phyloP scores from a whole-genome alignment of 768 basidiomycete genomes.

The Rhodosporidiobolus sp. region DNA sequence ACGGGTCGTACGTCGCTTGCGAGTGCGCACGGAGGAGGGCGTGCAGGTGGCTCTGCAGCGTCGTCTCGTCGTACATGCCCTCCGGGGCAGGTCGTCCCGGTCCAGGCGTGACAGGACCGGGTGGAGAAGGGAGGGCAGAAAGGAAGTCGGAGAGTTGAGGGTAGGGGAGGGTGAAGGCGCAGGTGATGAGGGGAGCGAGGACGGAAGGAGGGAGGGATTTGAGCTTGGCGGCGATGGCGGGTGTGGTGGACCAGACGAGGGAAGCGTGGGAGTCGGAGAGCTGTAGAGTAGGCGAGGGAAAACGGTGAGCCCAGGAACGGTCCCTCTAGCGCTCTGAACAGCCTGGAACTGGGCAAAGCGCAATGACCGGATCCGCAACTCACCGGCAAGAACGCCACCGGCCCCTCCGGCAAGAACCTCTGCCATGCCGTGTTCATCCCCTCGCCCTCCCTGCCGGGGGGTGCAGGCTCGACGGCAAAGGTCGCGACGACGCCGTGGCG shows the following conservation, averaged over 20 bases:
- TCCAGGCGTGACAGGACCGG: background rate
- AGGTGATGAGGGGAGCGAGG: constrained; percentile 75
- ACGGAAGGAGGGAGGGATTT: constrained; percentile 63
- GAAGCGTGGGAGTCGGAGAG: constrained; percentile 67
- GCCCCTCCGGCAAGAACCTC: constrained; percentile 89
- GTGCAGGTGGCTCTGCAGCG: constrained; percentile 42
- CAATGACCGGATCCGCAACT: background rate
- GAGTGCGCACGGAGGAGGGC: background rate
- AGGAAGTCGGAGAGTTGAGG: constrained; percentile 63
- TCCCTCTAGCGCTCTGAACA: background rate
- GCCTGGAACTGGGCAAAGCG: background rate
- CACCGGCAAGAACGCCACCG: constrained; percentile 84
- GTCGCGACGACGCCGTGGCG: constrained; percentile 88
- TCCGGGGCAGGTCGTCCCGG: background rate
- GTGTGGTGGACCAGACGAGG: constrained; percentile 89
- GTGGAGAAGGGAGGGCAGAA: constrained; percentile 11
- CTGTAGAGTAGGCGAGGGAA: constrained; percentile 20
- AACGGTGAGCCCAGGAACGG: background rate
- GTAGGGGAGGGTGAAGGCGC: constrained; percentile 79
- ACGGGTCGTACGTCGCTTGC: constrained; percentile 11
- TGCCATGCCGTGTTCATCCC: constrained; percentile 81
- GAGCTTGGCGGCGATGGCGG: constrained; percentile 68
- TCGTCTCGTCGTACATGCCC: constrained; percentile 1
- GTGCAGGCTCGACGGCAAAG: constrained; percentile 62
- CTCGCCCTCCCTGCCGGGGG: constrained; percentile 50